Evolutionary conservation across 192 early-diverging fungal genomes (phyloP), one percentile per base, ranked within the genome.

Genomic region (Phycomyces nitens): DNA sequence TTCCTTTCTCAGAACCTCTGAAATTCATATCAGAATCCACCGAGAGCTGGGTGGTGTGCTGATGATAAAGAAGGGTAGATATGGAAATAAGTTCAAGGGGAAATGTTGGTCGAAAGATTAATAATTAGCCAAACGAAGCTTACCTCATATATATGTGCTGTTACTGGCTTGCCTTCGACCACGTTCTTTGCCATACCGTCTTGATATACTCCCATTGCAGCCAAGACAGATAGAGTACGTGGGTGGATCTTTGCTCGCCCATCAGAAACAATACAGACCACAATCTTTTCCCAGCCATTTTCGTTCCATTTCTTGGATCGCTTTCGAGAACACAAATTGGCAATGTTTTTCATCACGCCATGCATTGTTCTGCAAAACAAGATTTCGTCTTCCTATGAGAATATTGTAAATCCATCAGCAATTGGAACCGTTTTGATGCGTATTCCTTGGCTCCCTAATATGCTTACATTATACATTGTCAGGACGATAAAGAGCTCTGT

Each of bases 311-410:
- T 86, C 29, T 76, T 73, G 41, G 85, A 87, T 47, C 82, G 75
- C 9, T 76, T 78, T 21, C 82, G 82, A 20, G 79, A 81, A 71
- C 87, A 89, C 26, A 93, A 63, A 60, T 93, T 82, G 0, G 80
- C 71, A 72, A 93, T 93, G 82, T 98, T 98, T 72, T 91, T 90
- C 82, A 89, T 87, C 24, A 95, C 85, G 4, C 89, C 88, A 41
- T 85, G 69, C 87, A 95, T 94, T 0, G 95, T 91, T 66, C 93
- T 87, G 70, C 84, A 88, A 74, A 97, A 97, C 56, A 96, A 77
- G 27, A 88, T 72, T 68, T 95, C 91, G 76, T 95, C 94, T 80
- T 97, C 95, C 80, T 81, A 59, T 1, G 10, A 5, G 43, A 62
- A 44, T 23, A 23, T 42, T 56, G 55, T 50, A 51, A 62, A 38